Base-by-base conservation (phyloP, 1,284 basidiomycete species). In the Mycena sp. region DNA sequence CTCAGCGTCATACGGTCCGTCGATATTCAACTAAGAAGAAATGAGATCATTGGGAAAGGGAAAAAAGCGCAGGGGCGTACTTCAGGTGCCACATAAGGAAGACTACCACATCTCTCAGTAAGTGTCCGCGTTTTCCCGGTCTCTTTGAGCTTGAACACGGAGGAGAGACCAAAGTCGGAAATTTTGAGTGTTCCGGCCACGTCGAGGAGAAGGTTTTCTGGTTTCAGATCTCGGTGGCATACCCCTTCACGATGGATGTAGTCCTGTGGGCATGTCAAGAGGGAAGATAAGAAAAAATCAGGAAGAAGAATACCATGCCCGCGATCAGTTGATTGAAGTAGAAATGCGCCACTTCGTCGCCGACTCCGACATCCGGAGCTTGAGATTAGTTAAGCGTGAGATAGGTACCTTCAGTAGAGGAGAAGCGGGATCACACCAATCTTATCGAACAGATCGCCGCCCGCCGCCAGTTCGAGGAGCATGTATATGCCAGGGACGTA, bases 371-470 rank as follows among this genome's bases (percentile, higher is more conserved):
- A 71, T 99, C 94, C 4, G 95, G 95, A 3, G 86, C 92, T 94
- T 9, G 44, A n/a, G 23, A 16, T 37, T 14, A n/a, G 11, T 14
- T 25, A 17, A 21, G 16, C n/a, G 7, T 3, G 17, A n/a, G 6
- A 55, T 28, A 29, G 16, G 6, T 2, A 28, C 5, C n/a, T 4
- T 25, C 48, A 30, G 25, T 11, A 55, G 19, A 45, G 30, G 45
- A 26, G 14, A 52, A n/a, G 37, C 25, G 40, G 7, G 21, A 6
- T 71, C 83, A 5, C 72, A 96, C 96, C 93, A 64, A 99, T 99
- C 82, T 99, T 99, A 79, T 99, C 98, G 75, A 99, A 99, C 41
- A 99, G 78, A 76, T 99, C 97, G 0, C 98, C 97, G 45, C 96
- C 96, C 1, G 90, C 90, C 0, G 96, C 97, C 41, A 97, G 82